Percentiles rank a stretch among this genome's conserved stretches.
These are phyloP conservation scores for Butyriboletus loyo DNA, from an alignment of 768 basidiomycete genomes.

Conservation along the genomic window DNA sequence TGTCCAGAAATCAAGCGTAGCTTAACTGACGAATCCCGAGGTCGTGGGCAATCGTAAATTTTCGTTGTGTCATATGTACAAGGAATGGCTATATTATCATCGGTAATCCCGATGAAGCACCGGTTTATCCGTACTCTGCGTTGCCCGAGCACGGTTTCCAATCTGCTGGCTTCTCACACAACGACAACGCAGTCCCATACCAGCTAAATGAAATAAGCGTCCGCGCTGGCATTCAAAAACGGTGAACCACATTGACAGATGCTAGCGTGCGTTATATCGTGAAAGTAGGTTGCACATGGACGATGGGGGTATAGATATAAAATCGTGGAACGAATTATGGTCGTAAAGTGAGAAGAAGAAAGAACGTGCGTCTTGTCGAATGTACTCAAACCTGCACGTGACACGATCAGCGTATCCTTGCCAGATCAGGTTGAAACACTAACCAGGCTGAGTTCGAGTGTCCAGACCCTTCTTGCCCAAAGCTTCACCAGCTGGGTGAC, in stretches of 20 bases:
- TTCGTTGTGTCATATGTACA: neutral
- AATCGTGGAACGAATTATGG: conserved; percentile 15
- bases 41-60: no score
- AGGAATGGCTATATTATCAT: neutral
- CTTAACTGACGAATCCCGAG: no score
- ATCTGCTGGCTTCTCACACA: neutral
- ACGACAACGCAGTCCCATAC: neutral
- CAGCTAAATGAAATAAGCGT: neutral
- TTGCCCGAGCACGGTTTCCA: neutral
- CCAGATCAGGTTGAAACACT: conserved; percentile 17
- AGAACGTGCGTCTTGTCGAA: conserved; percentile 3
- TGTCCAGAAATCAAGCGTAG: neutral
- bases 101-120: neutral
- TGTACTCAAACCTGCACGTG: conserved; percentile 19
- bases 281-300: conserved; percentile 26
- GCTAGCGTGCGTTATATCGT: conserved; percentile 27
- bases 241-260: conserved; percentile 19
- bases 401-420: neutral
- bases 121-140: neutral
- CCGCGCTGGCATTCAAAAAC: neutral
- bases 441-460: conserved; percentile 92
- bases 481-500: conserved; percentile 70
- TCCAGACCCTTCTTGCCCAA: conserved; percentile 98
- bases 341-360: conserved; percentile 15
- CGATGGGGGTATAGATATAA: conserved; percentile 28